Base-by-base conservation (phyloP, 306 rosid species). In the Inga leiocalycina region DNA sequence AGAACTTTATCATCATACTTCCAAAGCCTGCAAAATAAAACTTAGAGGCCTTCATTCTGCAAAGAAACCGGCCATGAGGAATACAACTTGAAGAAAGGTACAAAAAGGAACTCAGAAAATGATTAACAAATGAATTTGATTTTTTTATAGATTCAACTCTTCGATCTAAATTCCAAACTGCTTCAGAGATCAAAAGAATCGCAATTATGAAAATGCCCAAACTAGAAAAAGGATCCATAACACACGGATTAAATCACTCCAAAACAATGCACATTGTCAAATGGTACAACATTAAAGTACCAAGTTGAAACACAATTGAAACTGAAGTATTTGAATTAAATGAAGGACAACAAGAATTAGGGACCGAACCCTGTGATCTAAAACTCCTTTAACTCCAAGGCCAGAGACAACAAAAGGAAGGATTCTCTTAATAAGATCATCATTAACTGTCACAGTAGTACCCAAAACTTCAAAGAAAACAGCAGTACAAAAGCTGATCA, bases 381-480 rank as follows among this genome's bases (percentile, higher is more conserved):
- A 76, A 80, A 75, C 80, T 19, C 89, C 90, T 76, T 85, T 90
- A 45, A 75, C 74, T 68, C 91, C 88, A 11, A 96, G 97, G 79
- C 95, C 94, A 81, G 97, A 91, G 79, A 82, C 75, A 71, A 90
- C 91, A 79, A 93, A 94, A 49, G 97, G 91, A 84, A 88, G 91
- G 86, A 93, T 89, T 84, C 88, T 91, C 85, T 85, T 90, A 72
- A 96, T 90, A 70, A 93, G 72, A 85, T 89, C 90, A 84, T 90
- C 91, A 70, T 87, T 79, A 73, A 92, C 79, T 5, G 86, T 86
- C 73, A 87, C 70, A 76, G 86, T 79, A 15, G 94, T 86, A 78
- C 97, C 98, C 94, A 96, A 87, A 59, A 86, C 93, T 88, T 96
- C 99, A 5, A 92, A 51, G 10, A 92, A 86, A 84, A 96, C 97